These are phyloP conservation scores for Fusarium tricinctum DNA, from an alignment of 2,329 filamentous ascomycete genomes.

Conservation along the genomic window DNA sequence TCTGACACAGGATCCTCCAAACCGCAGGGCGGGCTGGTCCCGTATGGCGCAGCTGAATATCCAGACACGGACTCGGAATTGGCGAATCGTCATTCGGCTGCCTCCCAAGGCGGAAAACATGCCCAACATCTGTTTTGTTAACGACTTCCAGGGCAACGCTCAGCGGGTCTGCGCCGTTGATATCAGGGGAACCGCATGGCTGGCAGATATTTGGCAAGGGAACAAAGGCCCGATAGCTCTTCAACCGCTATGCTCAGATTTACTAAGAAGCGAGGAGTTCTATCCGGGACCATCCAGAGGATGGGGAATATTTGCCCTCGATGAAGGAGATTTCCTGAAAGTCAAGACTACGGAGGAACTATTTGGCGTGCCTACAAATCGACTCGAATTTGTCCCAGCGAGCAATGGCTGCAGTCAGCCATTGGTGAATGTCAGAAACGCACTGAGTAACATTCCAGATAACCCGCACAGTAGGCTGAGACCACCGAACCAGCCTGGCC, in stretches of 20 bases:
- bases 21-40: slow-evolving; percentile 9
- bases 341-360: slow-evolving; percentile 55
- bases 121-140: slow-evolving; percentile 67
- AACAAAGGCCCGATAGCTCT: slow-evolving; percentile 49
- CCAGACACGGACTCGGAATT: slow-evolving; percentile 59
- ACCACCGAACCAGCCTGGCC: slow-evolving; percentile 12
- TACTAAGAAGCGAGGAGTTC: slow-evolving; percentile 51
- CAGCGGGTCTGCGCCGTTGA: slow-evolving; percentile 66
- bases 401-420: slow-evolving; percentile 31
- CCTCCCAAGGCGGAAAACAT: slow-evolving; percentile 61
- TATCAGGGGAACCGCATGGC: slow-evolving; percentile 63
- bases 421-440: slow-evolving; percentile 49
- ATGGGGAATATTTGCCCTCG: slow-evolving; percentile 65
- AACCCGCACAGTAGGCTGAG: slow-evolving; percentile 49
- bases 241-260: slow-evolving; percentile 34
- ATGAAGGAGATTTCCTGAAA: slow-evolving; percentile 59
- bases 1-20: slow-evolving; percentile 42
- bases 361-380: slow-evolving; percentile 48
- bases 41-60: slow-evolving; percentile 5
- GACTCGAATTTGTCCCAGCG: slow-evolving; percentile 39
- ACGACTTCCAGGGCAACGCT: slow-evolving; percentile 62
- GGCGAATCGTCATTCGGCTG: slow-evolving; percentile 64
- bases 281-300: slow-evolving; percentile 54
- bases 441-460: slow-evolving; percentile 48
- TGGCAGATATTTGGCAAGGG: slow-evolving; percentile 67